Percentiles rank a stretch among this genome's conserved stretches.
phyloP scores from a whole-genome alignment of 495 filamentous ascomycete species.

The Cetradonia linearis region DNA sequence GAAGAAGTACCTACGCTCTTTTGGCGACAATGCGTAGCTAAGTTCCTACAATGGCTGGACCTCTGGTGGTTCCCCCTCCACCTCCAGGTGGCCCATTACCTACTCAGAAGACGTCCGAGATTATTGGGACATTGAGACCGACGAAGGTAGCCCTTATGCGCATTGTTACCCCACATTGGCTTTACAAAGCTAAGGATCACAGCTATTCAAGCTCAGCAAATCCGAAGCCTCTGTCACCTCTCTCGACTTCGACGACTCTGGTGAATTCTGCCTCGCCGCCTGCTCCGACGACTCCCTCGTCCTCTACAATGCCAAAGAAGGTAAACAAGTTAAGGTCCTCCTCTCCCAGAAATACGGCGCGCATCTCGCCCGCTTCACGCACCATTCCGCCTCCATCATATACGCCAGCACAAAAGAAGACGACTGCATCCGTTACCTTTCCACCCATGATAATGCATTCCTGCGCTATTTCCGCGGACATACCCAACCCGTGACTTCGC shows the following conservation, averaged over 20 bases:
- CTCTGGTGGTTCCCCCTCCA: conserved; percentile 24
- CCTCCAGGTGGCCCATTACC: conserved; percentile 28
- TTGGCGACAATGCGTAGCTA: neutral
- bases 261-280: conserved; percentile 76
- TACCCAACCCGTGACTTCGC: conserved; percentile 65
- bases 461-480: conserved; percentile 93
- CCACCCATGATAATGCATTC: conserved; percentile 88
- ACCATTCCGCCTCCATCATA: conserved; percentile 74
- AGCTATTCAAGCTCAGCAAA: conserved; percentile 24
- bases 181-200: neutral
- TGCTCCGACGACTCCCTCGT: conserved; percentile 91
- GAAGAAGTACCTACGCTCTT: neutral
- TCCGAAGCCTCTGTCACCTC: conserved; percentile 44
- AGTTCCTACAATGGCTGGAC: conserved; percentile 20
- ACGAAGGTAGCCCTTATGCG: conserved; percentile 33
- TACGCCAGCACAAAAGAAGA: conserved; percentile 95
- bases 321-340: conserved; percentile 72
- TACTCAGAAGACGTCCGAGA: conserved; percentile 37
- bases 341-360: conserved; percentile 90
- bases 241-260: conserved; percentile 91
- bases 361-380: conserved; percentile 87
- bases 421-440: conserved; percentile 81
- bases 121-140: conserved; percentile 39
- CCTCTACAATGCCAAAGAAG: conserved; percentile 84
- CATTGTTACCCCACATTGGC: neutral